These are phyloP conservation scores for Chlamydomonas sp. DNA, from an alignment of 139 green algal genomes.

Conservation along the genomic window DNA sequence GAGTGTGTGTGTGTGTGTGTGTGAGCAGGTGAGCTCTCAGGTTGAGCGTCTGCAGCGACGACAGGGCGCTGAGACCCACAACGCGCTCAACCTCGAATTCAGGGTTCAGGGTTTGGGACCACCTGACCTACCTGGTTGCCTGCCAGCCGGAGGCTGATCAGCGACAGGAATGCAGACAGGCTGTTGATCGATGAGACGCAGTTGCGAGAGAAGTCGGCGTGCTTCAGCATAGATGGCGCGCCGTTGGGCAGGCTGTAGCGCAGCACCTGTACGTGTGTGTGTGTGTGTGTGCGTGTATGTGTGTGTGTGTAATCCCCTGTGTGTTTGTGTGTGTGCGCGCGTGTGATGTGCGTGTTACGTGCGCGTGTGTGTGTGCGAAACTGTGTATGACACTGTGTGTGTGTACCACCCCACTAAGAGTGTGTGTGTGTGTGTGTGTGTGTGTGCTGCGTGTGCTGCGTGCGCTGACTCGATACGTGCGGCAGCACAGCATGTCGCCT, in stretches of 20 bases:
- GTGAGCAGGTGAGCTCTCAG: neutral
- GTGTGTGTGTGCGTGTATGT: too few species aligned
- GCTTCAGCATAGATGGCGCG: neutral
- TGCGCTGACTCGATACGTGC: neutral
- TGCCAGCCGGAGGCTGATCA: neutral
- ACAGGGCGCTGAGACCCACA: neutral
- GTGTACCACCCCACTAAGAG: too few species aligned
- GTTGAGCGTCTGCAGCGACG: neutral
- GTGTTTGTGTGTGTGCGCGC: too few species aligned
- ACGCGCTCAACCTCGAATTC: conserved; percentile 7
- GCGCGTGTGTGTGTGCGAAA: too few species aligned
- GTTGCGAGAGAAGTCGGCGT: conserved; percentile 8
- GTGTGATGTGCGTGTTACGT: too few species aligned
- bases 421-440: too few species aligned
- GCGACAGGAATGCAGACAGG: neutral
- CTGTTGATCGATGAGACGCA: neutral
- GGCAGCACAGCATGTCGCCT: neutral
- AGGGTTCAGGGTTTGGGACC: too few species aligned
- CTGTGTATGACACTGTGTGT: too few species aligned
- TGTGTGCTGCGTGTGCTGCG: neutral
- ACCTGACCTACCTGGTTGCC: too few species aligned
- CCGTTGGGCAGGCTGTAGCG: neutral
- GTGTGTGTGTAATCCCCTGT: too few species aligned
- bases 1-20: too few species aligned
- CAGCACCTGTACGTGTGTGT: neutral